Evolutionary conservation across 2,329 filamentous ascomycete genomes (phyloP).

Genomic region (Aspergillus oerlinghausenensis): DNA sequence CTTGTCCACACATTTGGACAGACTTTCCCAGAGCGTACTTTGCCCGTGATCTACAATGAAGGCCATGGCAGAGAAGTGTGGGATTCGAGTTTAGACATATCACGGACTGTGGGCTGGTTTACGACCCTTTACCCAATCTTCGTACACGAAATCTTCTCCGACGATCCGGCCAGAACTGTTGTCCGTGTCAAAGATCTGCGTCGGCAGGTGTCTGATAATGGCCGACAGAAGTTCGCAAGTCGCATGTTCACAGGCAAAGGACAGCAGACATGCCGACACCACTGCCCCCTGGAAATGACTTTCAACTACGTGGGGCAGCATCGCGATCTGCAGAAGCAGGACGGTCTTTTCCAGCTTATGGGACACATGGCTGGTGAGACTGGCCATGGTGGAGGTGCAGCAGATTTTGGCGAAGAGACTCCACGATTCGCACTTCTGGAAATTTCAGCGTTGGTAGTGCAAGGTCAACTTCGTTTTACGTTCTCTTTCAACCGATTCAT

Average conservation of each 20-base stretch:
- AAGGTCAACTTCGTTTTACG: constrained; percentile 44
- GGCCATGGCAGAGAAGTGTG: constrained; percentile 47
- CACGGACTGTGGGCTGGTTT: constrained; percentile 50
- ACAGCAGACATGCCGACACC: constrained; percentile 27
- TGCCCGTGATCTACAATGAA: constrained; percentile 45
- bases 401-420: constrained; percentile 43
- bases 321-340: constrained; percentile 42
- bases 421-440: constrained; percentile 50
- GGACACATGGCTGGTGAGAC: constrained; percentile 46
- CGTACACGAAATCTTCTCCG: constrained; percentile 22
- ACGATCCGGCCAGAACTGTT: constrained; percentile 29
- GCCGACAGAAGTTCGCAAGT: constrained; percentile 34
- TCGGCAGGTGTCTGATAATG: constrained; percentile 34
- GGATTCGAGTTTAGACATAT: constrained; percentile 44
- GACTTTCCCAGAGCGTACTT: constrained; percentile 37
- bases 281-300: constrained; percentile 41
- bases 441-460: constrained; percentile 47
- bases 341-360: constrained; percentile 42
- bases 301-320: constrained; percentile 41
- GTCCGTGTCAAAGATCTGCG: constrained; percentile 37
- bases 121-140: constrained; percentile 46
- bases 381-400: constrained; percentile 41
- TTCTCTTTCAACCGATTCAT: constrained; percentile 50
- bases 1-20: constrained; percentile 42
- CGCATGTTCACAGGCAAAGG: constrained; percentile 29